These are phyloP conservation scores for Desmodesmus armatus DNA, from an alignment of 139 green algal genomes.

Conservation along the genomic window DNA sequence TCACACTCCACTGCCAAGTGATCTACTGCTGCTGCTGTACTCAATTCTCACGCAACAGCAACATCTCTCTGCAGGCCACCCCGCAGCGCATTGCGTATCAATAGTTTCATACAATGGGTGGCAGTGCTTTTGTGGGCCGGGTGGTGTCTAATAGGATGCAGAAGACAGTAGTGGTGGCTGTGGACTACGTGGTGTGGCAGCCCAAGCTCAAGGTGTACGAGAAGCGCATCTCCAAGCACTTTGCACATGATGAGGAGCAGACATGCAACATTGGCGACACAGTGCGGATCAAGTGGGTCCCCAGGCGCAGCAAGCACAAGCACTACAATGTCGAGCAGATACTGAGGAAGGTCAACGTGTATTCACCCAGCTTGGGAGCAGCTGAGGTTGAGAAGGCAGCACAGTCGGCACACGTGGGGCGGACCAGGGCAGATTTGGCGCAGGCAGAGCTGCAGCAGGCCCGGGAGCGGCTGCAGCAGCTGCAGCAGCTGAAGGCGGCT, in stretches of 20 bases:
- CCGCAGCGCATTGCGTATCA: too few species aligned
- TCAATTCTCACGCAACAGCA: not conserved
- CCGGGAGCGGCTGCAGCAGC: not conserved
- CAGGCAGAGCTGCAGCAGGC: not conserved
- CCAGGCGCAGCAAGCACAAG: conserved; percentile 59
- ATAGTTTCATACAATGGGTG: conserved; percentile 14
- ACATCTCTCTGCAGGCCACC: too few species aligned
- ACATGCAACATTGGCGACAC: conserved; percentile 65
- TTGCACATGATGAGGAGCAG: conserved; percentile 63
- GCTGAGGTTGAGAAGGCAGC: conserved; percentile 19
- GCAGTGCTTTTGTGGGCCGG: conserved; percentile 38
- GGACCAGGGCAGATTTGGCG: not conserved
- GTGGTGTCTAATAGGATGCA: conserved; percentile 76
- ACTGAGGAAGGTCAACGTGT: conserved; percentile 51
- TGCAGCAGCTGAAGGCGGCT: not conserved
- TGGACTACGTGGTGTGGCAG: conserved; percentile 65
- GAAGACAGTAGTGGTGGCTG: conserved; percentile 71
- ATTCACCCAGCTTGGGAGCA: conserved; percentile 13
- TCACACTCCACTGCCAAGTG: too few species aligned
- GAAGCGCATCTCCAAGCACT: conserved; percentile 59
- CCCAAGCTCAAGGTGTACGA: conserved; percentile 71
- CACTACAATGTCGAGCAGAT: conserved; percentile 57
- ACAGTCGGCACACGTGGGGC: not conserved
- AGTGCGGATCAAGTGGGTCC: conserved; percentile 55
- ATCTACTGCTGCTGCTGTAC: too few species aligned